These are phyloP conservation scores for Chaetomiaceae sp. DNA, from an alignment of 2,329 filamentous ascomycete species.

Conservation along the genomic window DNA sequence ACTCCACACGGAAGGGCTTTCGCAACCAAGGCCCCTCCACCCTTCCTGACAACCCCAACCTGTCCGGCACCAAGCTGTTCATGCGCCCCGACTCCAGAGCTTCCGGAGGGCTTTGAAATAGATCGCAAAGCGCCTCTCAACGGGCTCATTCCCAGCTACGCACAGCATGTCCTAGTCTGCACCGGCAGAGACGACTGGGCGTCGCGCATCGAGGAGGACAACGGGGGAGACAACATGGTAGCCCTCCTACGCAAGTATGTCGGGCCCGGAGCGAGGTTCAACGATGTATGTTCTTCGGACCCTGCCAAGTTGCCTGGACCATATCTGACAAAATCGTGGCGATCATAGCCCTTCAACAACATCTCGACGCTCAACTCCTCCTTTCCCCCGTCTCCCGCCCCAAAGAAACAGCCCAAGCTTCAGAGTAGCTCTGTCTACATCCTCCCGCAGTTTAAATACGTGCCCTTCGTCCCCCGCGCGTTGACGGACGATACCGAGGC, in stretches of 20 bases:
- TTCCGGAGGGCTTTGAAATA: conserved; percentile 67
- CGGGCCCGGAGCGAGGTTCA: conserved; percentile 60
- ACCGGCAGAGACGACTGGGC: conserved; percentile 78
- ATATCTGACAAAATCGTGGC: conserved; percentile 19
- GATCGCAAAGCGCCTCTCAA: conserved; percentile 67
- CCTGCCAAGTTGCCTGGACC: too few relatives aligned
- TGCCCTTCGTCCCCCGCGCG: conserved; percentile 64
- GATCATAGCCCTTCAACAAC: conserved; percentile 72
- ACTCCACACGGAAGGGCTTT: background rate
- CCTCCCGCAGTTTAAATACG: conserved; percentile 77
- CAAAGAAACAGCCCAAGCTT: conserved; percentile 41
- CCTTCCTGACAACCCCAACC: conserved; percentile 43
- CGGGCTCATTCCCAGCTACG: conserved; percentile 72
- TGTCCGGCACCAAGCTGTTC: conserved; percentile 75
- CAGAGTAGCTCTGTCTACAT: conserved; percentile 66
- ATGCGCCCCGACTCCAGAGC: conserved; percentile 62
- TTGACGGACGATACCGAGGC: conserved; percentile 52
- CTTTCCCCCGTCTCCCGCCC: conserved; percentile 55
- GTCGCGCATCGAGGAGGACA: conserved; percentile 79
- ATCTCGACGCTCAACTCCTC: conserved; percentile 73
- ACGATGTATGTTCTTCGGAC: too few relatives aligned
- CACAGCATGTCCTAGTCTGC: conserved; percentile 78
- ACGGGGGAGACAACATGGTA: conserved; percentile 60
- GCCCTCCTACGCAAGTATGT: conserved; percentile 68
- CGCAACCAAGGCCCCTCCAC: conserved; percentile 24